A percentile compares a stretch with the other conserved stretches of the same genome.
These are phyloP conservation scores for Cerrena zonata DNA, from an alignment of 1,284 basidiomycete species.

Conservation along the genomic window DNA sequence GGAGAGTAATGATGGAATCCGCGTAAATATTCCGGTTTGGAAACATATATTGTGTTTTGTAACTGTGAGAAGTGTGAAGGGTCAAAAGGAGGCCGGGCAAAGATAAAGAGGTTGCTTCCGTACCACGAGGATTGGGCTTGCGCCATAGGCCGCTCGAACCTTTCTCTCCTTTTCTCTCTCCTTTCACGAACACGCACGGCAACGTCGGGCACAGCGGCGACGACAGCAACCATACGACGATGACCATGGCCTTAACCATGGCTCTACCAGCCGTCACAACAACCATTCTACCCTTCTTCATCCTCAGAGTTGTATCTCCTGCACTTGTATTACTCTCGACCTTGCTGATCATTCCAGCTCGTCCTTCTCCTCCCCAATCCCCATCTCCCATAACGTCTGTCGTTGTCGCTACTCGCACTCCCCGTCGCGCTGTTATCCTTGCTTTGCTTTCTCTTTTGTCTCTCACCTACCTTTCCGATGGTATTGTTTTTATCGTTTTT, in stretches of 20 bases:
- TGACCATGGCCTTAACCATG: slow-evolving; percentile 14
- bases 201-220: slow-evolving; percentile 27
- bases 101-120: slow-evolving; percentile 3
- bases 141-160: slow-evolving; percentile 11
- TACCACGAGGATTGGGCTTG: slow-evolving; percentile 14
- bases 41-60: neutral
- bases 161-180: slow-evolving; percentile 18
- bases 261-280: slow-evolving; percentile 10
- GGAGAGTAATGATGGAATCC: neutral
- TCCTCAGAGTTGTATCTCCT: slow-evolving; percentile 60
- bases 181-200: slow-evolving; percentile 24
- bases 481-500: slow-evolving; percentile 61
- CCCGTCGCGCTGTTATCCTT: slow-evolving; percentile 69
- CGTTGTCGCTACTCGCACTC: slow-evolving; percentile 62
- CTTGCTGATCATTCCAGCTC: slow-evolving; percentile 51
- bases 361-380: slow-evolving; percentile 39
- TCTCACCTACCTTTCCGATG: slow-evolving; percentile 81
- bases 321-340: slow-evolving; percentile 53
- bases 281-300: slow-evolving; percentile 36
- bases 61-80: slow-evolving; percentile 17
- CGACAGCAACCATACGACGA: no score
- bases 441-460: slow-evolving; percentile 64
- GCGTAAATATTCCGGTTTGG: neutral
- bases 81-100: slow-evolving; percentile 14
- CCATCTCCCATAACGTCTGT: slow-evolving; percentile 69